A percentile compares a stretch with the other conserved stretches of the same genome.
Conservation (phyloP, 2,329 filamentous ascomycete species). For the Monosporascus sp. region DNA sequence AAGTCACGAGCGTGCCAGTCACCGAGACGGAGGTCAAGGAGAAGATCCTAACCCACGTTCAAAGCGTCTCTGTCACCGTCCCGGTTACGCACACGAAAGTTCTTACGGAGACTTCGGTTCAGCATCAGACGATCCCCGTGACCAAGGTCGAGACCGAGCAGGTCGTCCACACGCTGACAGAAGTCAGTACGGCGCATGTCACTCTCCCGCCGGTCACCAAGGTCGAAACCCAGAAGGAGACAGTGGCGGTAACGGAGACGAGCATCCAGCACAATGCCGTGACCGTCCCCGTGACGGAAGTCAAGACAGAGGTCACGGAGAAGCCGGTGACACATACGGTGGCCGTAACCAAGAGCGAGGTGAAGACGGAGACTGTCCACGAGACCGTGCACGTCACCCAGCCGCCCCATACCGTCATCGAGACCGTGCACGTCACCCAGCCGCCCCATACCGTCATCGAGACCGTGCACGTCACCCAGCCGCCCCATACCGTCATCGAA, state of each 20-base stretch:
- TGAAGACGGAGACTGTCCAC: background rate
- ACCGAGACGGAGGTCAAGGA: background rate
- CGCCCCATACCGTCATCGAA: background rate
- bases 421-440: background rate
- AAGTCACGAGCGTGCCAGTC: background rate
- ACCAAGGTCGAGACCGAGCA: background rate
- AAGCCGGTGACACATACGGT: background rate
- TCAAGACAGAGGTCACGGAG: background rate
- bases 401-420: background rate
- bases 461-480: background rate
- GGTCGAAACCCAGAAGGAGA: background rate
- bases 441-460: background rate
- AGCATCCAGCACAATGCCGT: background rate
- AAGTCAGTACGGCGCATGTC: background rate
- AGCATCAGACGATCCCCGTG: background rate
- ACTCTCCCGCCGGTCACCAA: too few relatives aligned
- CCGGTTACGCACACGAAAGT: background rate
- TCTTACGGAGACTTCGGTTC: background rate
- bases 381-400: background rate
- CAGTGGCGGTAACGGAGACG: background rate
- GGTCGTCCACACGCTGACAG: background rate
- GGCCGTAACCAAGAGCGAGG: background rate
- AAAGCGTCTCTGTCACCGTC: background rate
- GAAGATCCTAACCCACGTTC: background rate
- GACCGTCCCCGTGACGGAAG: background rate